A percentile compares a stretch with the other conserved stretches of the same genome.
These are phyloP conservation scores for Darksidea phi DNA, from an alignment of 495 filamentous ascomycete genomes.

Conservation along the genomic window DNA sequence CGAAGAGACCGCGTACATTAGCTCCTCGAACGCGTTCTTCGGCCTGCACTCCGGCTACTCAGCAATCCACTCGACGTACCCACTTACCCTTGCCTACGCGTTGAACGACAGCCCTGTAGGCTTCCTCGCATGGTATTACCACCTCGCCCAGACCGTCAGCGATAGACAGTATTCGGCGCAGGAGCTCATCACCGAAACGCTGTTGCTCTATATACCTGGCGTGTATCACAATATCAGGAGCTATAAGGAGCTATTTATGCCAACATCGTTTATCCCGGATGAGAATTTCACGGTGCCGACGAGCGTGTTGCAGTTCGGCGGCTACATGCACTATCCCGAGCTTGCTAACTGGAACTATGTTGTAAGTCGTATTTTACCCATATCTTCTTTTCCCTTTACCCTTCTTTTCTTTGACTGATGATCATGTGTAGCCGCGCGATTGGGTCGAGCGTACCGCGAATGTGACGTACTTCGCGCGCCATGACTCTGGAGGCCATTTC, in stretches of 20 bases:
- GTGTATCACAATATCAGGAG: background rate
- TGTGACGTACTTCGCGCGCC: background rate
- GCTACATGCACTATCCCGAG: background rate
- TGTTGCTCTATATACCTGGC: background rate
- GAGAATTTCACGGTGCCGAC: background rate
- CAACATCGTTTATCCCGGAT: background rate
- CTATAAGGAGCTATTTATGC: constrained; percentile 3
- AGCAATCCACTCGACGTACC: background rate
- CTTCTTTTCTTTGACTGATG: too few species aligned
- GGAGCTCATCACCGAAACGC: background rate
- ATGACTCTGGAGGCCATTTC: background rate
- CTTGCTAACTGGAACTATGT: background rate
- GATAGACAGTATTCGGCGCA: background rate
- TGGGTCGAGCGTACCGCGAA: background rate
- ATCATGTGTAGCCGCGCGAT: background rate
- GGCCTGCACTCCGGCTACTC: background rate
- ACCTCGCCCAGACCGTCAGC: background rate
- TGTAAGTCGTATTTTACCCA: too few species aligned
- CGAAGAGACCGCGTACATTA: constrained; percentile 4
- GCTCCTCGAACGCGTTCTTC: background rate
- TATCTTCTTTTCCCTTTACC: too few species aligned
- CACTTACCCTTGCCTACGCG: background rate
- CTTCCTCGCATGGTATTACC: background rate
- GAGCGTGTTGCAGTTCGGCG: background rate
- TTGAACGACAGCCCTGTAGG: constrained; percentile 2